Evolutionary conservation across 2,329 filamentous ascomycete genomes (phyloP).

Genomic region (Nigrospora sphaerica): DNA sequence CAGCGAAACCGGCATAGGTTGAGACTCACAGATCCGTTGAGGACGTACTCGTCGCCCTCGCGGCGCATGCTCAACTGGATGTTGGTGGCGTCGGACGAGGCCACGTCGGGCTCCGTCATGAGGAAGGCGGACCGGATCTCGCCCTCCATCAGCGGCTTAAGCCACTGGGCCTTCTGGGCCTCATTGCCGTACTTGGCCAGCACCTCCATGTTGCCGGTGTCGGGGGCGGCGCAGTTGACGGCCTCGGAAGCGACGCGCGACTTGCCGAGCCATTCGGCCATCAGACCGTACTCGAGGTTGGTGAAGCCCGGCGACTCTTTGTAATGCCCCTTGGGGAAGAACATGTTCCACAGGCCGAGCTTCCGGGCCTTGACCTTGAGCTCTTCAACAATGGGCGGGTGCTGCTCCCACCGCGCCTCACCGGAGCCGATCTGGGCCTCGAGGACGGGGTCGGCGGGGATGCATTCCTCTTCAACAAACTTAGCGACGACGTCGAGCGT

Average conservation of each 20-base stretch:
- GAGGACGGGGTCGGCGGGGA: conserved; percentile 76
- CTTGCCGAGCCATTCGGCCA: conserved; percentile 93
- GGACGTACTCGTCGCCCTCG: conserved; percentile 81
- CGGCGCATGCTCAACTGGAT: conserved; percentile 76
- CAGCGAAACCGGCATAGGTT: not conserved
- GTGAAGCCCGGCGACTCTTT: conserved; percentile 89
- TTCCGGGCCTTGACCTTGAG: conserved; percentile 78
- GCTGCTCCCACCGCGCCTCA: conserved; percentile 68
- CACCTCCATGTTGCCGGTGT: conserved; percentile 95
- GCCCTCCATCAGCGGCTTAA: conserved; percentile 73
- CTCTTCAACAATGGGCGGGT: conserved; percentile 78
- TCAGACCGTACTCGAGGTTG: conserved; percentile 94
- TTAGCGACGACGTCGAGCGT: conserved; percentile 84
- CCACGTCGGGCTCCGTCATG: conserved; percentile 88
- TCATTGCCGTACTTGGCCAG: conserved; percentile 85
- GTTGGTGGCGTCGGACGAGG: conserved; percentile 87
- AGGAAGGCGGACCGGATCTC: conserved; percentile 84
- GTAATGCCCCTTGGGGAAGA: conserved; percentile 91
- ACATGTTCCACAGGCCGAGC: conserved; percentile 96
- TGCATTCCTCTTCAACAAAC: conserved; percentile 95
- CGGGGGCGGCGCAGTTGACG: conserved; percentile 83
- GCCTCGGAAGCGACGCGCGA: conserved; percentile 78
- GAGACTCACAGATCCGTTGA: conserved; percentile 70
- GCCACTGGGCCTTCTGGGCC: conserved; percentile 77
- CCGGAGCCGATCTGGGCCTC: conserved; percentile 73